phyloP scores from a whole-genome alignment of 2,329 filamentous ascomycete genomes.

The Fusarium sp. region DNA sequence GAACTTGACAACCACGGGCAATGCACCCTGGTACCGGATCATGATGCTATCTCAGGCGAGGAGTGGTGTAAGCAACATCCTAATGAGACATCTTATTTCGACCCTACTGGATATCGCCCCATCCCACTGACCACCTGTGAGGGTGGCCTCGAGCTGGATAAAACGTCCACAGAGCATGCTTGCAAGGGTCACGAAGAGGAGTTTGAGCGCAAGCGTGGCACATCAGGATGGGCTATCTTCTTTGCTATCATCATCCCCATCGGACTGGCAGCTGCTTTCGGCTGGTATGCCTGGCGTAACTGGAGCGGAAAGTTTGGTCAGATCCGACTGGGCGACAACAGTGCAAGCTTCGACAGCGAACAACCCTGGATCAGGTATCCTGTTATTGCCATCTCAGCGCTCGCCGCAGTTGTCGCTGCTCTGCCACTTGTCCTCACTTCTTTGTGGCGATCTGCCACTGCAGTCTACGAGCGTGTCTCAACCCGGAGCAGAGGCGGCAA shows the following conservation, averaged over 20 bases:
- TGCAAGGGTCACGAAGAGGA: conserved; percentile 88
- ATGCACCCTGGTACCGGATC: conserved; percentile 82
- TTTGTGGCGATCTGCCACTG: conserved; percentile 76
- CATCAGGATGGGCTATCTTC: conserved; percentile 82
- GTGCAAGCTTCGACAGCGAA: conserved; percentile 72
- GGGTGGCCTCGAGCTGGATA: conserved; percentile 81
- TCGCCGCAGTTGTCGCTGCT: conserved; percentile 70
- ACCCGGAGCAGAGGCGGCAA: conserved; percentile 62
- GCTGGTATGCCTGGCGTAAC: conserved; percentile 87
- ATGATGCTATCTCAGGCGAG: conserved; percentile 67
- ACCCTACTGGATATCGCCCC: conserved; percentile 87
- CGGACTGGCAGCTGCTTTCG: conserved; percentile 75
- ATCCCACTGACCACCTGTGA: conserved; percentile 90
- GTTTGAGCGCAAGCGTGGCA: conserved; percentile 77
- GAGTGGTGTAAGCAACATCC: conserved; percentile 72
- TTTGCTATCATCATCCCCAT: conserved; percentile 86
- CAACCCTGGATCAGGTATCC: conserved; percentile 85
- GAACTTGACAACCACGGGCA: conserved; percentile 82
- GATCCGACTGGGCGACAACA: conserved; percentile 85
- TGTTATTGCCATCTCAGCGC: conserved; percentile 77
- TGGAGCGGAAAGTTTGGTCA: conserved; percentile 94
- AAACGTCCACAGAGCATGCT: conserved; percentile 64
- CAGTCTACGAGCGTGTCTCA: conserved; percentile 64
- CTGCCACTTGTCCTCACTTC: conserved; percentile 79
- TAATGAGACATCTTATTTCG: conserved; percentile 81